These are phyloP conservation scores for Schizosaccharomyces octosporus DNA, from an alignment of 805 yeast genomes.

Conservation along the genomic window DNA sequence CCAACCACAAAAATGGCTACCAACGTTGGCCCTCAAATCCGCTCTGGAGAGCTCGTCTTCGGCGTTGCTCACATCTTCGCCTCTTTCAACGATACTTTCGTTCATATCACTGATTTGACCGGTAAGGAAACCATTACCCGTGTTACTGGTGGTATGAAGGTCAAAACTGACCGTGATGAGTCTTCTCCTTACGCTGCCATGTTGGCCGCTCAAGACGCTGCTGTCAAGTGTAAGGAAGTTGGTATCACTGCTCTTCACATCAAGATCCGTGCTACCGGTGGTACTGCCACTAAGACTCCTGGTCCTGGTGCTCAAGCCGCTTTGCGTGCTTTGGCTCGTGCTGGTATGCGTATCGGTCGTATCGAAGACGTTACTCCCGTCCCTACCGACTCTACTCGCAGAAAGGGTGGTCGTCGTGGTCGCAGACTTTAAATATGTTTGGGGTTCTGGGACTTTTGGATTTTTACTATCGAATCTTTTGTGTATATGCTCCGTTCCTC, in stretches of 20 bases:
- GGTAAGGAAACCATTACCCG: slow-evolving; percentile 99
- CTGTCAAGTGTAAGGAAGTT: slow-evolving; percentile 95
- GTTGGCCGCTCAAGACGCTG: slow-evolving; percentile 99
- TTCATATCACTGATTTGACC: slow-evolving; percentile 92
- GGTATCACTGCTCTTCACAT: slow-evolving; percentile 99
- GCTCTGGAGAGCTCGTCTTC: slow-evolving; percentile 94
- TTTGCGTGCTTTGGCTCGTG: slow-evolving; percentile 93
- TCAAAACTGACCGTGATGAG: slow-evolving; percentile 99
- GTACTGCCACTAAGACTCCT: slow-evolving; percentile 98
- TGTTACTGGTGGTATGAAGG: slow-evolving; percentile 99
- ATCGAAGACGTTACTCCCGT: slow-evolving; percentile 99
- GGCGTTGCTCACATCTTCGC: slow-evolving; percentile 99
- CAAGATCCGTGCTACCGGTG: slow-evolving; percentile 99
- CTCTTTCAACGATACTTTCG: slow-evolving; percentile 98
- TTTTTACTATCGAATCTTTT: not conserved
- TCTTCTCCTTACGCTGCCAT: slow-evolving; percentile 99
- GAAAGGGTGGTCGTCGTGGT: slow-evolving; percentile 99
- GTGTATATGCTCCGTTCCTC: not conserved
- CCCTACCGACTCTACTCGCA: slow-evolving; percentile 98
- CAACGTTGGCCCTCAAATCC: slow-evolving; percentile 55
- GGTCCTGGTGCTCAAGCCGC: slow-evolving; percentile 88
- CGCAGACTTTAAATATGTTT: slow-evolving; percentile 58
- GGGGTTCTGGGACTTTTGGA: not conserved
- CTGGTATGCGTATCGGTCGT: slow-evolving; percentile 98
- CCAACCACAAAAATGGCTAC: not conserved